Base-by-base conservation (phyloP, 257 asterid species). In the Przewalskia tangutica region DNA sequence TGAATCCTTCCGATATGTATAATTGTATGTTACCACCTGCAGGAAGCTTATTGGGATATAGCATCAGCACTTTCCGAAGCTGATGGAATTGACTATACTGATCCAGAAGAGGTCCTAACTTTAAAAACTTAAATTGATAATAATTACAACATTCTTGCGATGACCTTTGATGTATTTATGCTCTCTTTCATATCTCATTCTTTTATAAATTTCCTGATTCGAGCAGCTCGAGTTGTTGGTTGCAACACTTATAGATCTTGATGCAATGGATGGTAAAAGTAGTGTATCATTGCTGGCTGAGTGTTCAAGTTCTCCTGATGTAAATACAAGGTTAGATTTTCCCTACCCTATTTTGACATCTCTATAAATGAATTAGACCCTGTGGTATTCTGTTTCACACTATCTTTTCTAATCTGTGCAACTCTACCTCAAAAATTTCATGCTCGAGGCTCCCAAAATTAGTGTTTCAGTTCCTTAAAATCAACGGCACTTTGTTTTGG, bases 251-350 rank as follows among this genome's bases (percentile, higher is more conserved):
- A 94, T 93, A 67, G 97, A 94, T 88, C 93, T 95, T 42, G 98
- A 95, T 85, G 99, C 99, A 80, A 95, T 94, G 97, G 99, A 95
- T 83, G 93, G 98, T 77, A 95, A 94, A 92, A 92, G 94, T 82
- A 95, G 95, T 34, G 98, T 89, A 17, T 90, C 93, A 3, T 83
- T 95, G 56, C 77, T 94, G 87, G 98, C 96, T 2, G 97, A 95
- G 90, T 92, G 98, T 85, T 95, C 99, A 14, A 92, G 88, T 81
- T 95, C 99, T 79, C 98, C 99, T 46, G 96, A 95, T 86, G 97
- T 88, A 77, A 88, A 93, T 85, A 95, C 97, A 78, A 93, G 99
- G 99, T 95, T 51, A 23, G 83, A 38, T 23, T 12, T 73, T 38
- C 23, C 13, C 32, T 2, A 73, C 23, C 36, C 62, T 51, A 59